Evolutionary conservation across 2,329 filamentous ascomycete genomes (phyloP), one percentile per base, ranked within the genome.

Genomic region (Fusarium brachygibbosum): DNA sequence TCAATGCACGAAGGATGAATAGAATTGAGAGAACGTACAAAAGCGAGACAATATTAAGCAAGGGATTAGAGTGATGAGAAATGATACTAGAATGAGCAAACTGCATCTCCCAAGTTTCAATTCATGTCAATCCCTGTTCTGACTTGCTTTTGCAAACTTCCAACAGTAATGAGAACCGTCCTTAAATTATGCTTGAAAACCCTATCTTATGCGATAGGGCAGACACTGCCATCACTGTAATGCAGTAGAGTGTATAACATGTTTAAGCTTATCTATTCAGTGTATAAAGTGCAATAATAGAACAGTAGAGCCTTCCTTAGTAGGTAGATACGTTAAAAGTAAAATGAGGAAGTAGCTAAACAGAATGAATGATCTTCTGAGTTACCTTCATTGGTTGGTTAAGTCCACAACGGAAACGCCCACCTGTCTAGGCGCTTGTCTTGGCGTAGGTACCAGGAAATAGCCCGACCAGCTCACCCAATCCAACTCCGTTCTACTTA

Each of bases 391-490:
- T 52, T 65, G 28, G 60, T 44, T 46, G 46, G 21, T 44, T 54
- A 60, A 34, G 61, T 50, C 45, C 40, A 56, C 45, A 66, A 38
- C 50, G 45, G 62, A 66, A 63, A 62, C 63, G 49, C 62, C 62
- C 56, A 28, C 17, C 61, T 32, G 13, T 34, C 35, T 65, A 42
- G 50, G 63, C 64, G 57, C 63, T 51, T 66, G 34, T 37, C 31
- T 53, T 54, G 61, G 60, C 31, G 54, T 64, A 68, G 64, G 64
- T 68, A 68, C 64, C 45, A 32, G 44, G 42, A 50, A 57, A 52
- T 38, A 65, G 53, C 32, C 56, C 38, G 17, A 53, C 29, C 45
- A 37, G 35, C 13, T 44, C 49, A 63, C n/a, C 44, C 58, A 62
- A 63, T 54, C 60, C 42, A 31, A 31, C 53, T 14, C 7, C 6